Evolutionary conservation across 441 rosid species (phyloP).

Genomic region (Gossypium aridum): DNA sequence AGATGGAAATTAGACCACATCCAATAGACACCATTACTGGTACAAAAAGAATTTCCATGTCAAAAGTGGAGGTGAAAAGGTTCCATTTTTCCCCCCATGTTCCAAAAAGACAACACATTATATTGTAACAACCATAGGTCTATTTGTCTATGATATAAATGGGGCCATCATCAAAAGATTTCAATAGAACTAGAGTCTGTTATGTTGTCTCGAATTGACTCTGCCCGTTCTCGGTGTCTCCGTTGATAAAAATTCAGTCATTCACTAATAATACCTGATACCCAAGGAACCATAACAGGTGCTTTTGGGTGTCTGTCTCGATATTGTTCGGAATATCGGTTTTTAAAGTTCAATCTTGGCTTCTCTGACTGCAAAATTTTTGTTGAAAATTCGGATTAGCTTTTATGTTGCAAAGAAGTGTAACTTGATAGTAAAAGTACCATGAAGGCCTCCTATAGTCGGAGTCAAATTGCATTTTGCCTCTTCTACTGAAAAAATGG

Average conservation of each 20-base stretch:
- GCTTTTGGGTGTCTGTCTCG: constrained; percentile 78
- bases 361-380: constrained; percentile 62
- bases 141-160: background rate
- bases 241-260: constrained; percentile 24
- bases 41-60: constrained; percentile 15
- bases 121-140: background rate
- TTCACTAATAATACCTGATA: constrained; percentile 58
- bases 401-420: background rate
- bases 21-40: constrained; percentile 5
- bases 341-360: constrained; percentile 73
- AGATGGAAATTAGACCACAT: background rate
- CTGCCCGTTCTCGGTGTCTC: background rate
- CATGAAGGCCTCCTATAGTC: too few species aligned
- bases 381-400: background rate
- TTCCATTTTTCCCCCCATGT: background rate
- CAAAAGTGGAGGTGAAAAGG: background rate
- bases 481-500: too few species aligned
- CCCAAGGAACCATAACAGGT: constrained; percentile 93
- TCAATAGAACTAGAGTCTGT: constrained; percentile 6
- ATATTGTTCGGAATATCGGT: constrained; percentile 66
- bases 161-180: background rate
- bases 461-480: too few species aligned
- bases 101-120: background rate
- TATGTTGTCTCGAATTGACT: background rate
- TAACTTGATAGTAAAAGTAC: too few species aligned